phyloP scores from a whole-genome alignment of 177 flowering plant species.

The Tripterygium wilfordii region DNA sequence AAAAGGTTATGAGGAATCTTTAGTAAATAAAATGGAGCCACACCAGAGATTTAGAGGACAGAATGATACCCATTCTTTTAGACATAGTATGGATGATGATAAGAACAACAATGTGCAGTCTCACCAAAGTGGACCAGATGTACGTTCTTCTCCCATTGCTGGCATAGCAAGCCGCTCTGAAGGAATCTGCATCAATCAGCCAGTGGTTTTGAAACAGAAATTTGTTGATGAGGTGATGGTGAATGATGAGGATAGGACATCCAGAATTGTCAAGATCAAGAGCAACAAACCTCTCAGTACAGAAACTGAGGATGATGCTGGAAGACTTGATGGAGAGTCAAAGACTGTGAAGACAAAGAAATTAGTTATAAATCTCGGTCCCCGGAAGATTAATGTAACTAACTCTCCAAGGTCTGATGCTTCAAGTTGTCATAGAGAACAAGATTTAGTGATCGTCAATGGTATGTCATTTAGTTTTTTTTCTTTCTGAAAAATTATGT shows the following conservation, averaged over 20 bases:
- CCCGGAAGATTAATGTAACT: constrained; percentile 50
- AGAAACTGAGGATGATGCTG: constrained; percentile 37
- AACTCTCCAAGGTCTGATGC: constrained; percentile 64
- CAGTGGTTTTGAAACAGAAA: constrained; percentile 43
- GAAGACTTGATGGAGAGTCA: constrained; percentile 34
- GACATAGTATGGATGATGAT: constrained; percentile 29
- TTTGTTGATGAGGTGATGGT: constrained; percentile 41
- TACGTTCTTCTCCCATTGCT: constrained; percentile 30
- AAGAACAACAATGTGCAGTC: constrained; percentile 35
- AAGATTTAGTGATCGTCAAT: constrained; percentile 39
- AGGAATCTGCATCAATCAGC: constrained; percentile 45
- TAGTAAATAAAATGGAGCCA: constrained; percentile 22
- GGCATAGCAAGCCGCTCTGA: constrained; percentile 28
- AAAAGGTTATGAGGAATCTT: constrained; percentile 34
- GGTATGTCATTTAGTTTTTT: constrained; percentile 33
- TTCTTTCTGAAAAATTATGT: neutral
- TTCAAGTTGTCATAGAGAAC: constrained; percentile 65
- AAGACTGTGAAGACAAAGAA: constrained; percentile 65
- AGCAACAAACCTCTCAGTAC: constrained; percentile 30
- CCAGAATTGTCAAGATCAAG: constrained; percentile 41
- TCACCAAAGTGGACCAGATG: constrained; percentile 25
- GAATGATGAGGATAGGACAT: constrained; percentile 30
- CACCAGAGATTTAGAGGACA: too few species aligned
- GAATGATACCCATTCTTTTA: constrained; percentile 29
- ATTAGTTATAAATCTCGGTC: constrained; percentile 86